Percentiles rank a stretch among this genome's conserved stretches.
Conservation (phyloP, 208 protist genomes). For the Wallacemonas sp. region DNA sequence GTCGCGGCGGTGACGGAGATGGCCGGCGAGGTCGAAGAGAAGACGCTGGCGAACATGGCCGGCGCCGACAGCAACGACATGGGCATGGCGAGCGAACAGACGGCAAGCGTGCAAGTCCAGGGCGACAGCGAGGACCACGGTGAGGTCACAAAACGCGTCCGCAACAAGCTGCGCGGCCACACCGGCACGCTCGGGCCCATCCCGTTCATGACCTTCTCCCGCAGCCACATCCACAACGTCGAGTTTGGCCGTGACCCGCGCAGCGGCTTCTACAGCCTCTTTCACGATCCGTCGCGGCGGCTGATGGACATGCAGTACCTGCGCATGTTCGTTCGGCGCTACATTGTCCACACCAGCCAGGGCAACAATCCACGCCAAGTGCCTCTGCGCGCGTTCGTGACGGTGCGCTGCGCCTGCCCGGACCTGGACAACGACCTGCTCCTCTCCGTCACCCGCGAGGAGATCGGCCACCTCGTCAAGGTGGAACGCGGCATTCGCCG, state of each 20-base stretch:
- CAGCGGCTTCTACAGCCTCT: constrained; percentile 63
- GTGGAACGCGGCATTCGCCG: constrained; percentile 53
- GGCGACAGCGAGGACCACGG: background rate
- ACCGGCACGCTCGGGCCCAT: constrained; percentile 52
- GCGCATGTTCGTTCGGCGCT: constrained; percentile 83
- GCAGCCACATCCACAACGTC: constrained; percentile 68
- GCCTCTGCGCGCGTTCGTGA: constrained; percentile 66
- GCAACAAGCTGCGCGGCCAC: constrained; percentile 17
- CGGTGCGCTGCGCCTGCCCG: constrained; percentile 53
- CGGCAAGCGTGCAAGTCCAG: background rate
- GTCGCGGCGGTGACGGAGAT: constrained; percentile 11
- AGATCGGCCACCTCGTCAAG: constrained; percentile 65
- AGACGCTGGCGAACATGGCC: constrained; percentile 15
- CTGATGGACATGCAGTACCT: constrained; percentile 84
- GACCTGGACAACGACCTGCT: constrained; percentile 64
- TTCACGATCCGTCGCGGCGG: constrained; percentile 42
- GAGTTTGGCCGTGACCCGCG: constrained; percentile 62
- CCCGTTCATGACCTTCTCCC: constrained; percentile 76
- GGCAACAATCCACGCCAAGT: constrained; percentile 70
- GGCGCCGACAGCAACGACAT: constrained; percentile 15
- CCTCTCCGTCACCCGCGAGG: constrained; percentile 44
- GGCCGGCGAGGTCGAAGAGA: constrained; percentile 4
- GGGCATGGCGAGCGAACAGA: background rate
- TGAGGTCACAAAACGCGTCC: constrained; percentile 4
- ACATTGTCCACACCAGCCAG: constrained; percentile 76